These are phyloP conservation scores for Pestalotiopsis sp. DNA, from an alignment of 2,329 filamentous ascomycete genomes.

Conservation along the genomic window DNA sequence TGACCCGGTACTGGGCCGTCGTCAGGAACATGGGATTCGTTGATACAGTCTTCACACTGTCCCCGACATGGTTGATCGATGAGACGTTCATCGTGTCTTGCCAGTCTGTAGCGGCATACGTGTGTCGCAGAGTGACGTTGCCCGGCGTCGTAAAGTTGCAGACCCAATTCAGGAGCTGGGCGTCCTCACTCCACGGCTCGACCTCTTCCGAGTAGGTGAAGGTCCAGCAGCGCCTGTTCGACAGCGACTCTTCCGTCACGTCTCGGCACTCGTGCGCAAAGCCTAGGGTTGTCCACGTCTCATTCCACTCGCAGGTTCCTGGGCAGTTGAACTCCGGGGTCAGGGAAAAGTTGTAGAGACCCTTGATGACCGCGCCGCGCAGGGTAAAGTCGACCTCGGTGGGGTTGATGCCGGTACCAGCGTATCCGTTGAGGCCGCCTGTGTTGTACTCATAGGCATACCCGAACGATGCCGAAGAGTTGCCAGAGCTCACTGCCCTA, in stretches of 20 bases:
- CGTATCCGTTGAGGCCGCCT: neutral
- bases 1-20: neutral
- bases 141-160: neutral
- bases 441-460: slow-evolving; percentile 15
- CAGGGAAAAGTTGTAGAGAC: slow-evolving; percentile 16
- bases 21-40: neutral
- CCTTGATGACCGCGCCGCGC: slow-evolving; percentile 21
- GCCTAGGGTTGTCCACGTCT: slow-evolving; percentile 19
- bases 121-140: neutral
- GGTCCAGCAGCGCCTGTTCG: neutral
- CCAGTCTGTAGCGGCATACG: no score
- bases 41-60: no score
- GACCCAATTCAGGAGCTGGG: slow-evolving; percentile 10
- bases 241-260: slow-evolving; percentile 19
- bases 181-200: neutral
- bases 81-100: no score
- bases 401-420: neutral
- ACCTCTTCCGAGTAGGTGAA: slow-evolving; percentile 6
- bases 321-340: slow-evolving; percentile 18
- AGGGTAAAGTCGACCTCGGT: slow-evolving; percentile 15
- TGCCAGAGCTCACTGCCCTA: slow-evolving; percentile 5
- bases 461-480: slow-evolving; percentile 16
- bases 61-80: no score
- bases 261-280: slow-evolving; percentile 19
- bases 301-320: slow-evolving; percentile 19